Evolutionary conservation across 805 yeast genomes (phyloP).

Genomic region (Kuraishia borneana): DNA sequence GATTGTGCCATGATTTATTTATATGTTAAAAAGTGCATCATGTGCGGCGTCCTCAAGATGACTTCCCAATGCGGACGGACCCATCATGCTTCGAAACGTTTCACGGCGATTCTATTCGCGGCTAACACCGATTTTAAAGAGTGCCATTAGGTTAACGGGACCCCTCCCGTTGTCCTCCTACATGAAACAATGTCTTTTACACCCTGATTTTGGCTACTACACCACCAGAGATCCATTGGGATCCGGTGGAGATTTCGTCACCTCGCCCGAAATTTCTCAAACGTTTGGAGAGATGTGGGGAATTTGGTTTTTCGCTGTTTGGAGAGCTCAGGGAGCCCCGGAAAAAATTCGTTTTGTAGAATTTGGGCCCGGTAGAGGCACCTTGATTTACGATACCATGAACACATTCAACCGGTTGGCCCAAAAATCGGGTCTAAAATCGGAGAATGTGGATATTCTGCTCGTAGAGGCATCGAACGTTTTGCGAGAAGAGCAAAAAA

Average conservation of each 20-base stretch:
- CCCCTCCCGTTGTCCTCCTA: slow-evolving; percentile 64
- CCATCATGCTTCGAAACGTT: too few relatives aligned
- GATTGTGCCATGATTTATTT: too few relatives aligned
- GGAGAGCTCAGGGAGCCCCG: slow-evolving; percentile 48
- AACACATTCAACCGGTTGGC: slow-evolving; percentile 30
- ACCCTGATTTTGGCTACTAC: slow-evolving; percentile 71
- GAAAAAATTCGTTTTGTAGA: slow-evolving; percentile 46
- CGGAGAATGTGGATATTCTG: slow-evolving; percentile 26
- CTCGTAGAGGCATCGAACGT: slow-evolving; percentile 67
- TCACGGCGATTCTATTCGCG: too few relatives aligned
- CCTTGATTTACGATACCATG: slow-evolving; percentile 59
- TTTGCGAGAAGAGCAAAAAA: slow-evolving; percentile 45
- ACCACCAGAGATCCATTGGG: slow-evolving; percentile 62
- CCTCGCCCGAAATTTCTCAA: slow-evolving; percentile 81
- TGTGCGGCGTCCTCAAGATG: too few relatives aligned
- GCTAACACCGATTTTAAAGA: slow-evolving; percentile 23
- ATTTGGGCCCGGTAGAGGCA: slow-evolving; percentile 82
- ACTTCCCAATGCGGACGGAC: too few relatives aligned
- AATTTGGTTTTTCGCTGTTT: slow-evolving; percentile 50
- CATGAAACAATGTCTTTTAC: slow-evolving; percentile 74
- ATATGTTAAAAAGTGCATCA: too few relatives aligned
- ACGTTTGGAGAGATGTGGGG: slow-evolving; percentile 84
- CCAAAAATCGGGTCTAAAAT: slow-evolving; percentile 10
- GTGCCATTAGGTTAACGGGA: slow-evolving; percentile 56
- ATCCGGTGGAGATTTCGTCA: slow-evolving; percentile 59